Evolutionary conservation across 2,329 filamentous ascomycete genomes (phyloP).

Genomic region (Pseudohalonectria lignicola): DNA sequence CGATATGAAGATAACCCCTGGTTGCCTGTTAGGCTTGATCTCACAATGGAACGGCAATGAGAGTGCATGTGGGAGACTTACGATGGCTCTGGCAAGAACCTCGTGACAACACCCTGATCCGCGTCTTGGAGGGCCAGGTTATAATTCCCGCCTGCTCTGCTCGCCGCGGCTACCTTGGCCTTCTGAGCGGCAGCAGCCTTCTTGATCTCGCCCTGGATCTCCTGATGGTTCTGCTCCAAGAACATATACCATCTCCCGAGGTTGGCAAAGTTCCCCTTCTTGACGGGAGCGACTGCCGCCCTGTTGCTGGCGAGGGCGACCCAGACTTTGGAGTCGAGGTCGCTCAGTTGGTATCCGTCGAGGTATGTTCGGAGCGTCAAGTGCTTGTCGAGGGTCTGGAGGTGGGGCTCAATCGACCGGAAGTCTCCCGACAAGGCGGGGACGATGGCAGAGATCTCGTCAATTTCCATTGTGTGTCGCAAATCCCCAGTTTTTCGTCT

Average conservation of each 20-base stretch:
- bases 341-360: slow-evolving; percentile 66
- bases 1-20: slow-evolving; percentile 82
- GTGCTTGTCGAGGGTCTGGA: slow-evolving; percentile 74
- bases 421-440: slow-evolving; percentile 53
- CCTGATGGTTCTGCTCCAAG: slow-evolving; percentile 70
- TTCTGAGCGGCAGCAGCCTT: slow-evolving; percentile 56
- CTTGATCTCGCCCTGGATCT: slow-evolving; percentile 62
- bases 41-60: too few species aligned
- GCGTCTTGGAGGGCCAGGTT: slow-evolving; percentile 78
- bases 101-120: slow-evolving; percentile 79
- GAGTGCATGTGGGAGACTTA: slow-evolving; percentile 35
- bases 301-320: slow-evolving; percentile 73
- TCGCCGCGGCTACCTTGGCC: slow-evolving; percentile 56
- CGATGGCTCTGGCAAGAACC: slow-evolving; percentile 92
- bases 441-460: slow-evolving; percentile 41
- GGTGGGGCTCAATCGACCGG: slow-evolving; percentile 65
- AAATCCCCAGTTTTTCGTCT: too few species aligned
- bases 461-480: slow-evolving; percentile 43
- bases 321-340: slow-evolving; percentile 76
- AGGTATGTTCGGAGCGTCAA: slow-evolving; percentile 80
- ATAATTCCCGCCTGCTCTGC: slow-evolving; percentile 75
- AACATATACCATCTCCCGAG: slow-evolving; percentile 80
- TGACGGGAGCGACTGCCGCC: slow-evolving; percentile 70
- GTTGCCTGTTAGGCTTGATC: not conserved
- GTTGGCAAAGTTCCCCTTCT: slow-evolving; percentile 67